Base-by-base conservation (phyloP, 495 filamentous ascomycete species). In the Parathielavia hyrcaniae region DNA sequence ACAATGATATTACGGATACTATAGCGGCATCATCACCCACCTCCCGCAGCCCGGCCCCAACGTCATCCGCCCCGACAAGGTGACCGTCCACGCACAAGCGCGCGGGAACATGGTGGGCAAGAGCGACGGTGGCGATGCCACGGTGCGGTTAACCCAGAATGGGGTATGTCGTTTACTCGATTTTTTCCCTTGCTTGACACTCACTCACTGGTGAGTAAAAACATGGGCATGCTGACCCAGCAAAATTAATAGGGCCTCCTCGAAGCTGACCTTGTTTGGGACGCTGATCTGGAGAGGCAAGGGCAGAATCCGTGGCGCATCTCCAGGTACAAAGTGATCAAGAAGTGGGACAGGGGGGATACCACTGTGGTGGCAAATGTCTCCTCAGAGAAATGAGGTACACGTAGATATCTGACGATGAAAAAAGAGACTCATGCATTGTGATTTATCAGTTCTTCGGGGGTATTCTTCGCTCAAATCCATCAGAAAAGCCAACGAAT, bases 291-390 rank as follows among this genome's bases (percentile, higher is more conserved):
- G 1, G 69, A 71, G 55, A 14, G 51, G 12, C 54, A 64, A 35
- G 67, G 65, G 9, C 23, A 59, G 14, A 69, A 71, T 35, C 67
- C 67, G 0, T 71, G 67, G 69, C 55, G 69, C 4, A 61, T 71
- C 30, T 65, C 58, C 20, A 66, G 56, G 23, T 64, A 62, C 7
- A 58, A 62, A 39, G 36, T 53, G 4, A 26, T 26, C 34, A 59
- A 61, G 48, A 46, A 22, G 47, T 63, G 61, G 61, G 49, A 40
- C 3, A 54, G 20, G 23, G 55, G 50, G 1, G 47, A 46, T 13
- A 20, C 7, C 2, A 19, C 10, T 3, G 43, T 50, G 17, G 17
- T 58, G 17, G 26, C 26, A 30, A 26, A 55, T 22, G 1, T 7
- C 16, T 19, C 19, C 16, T 19, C 19, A 34, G 32, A 53, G 53